Evolutionary conservation across 1,284 basidiomycete genomes (phyloP).

Genomic region (Fomitiporia mediterranea): DNA sequence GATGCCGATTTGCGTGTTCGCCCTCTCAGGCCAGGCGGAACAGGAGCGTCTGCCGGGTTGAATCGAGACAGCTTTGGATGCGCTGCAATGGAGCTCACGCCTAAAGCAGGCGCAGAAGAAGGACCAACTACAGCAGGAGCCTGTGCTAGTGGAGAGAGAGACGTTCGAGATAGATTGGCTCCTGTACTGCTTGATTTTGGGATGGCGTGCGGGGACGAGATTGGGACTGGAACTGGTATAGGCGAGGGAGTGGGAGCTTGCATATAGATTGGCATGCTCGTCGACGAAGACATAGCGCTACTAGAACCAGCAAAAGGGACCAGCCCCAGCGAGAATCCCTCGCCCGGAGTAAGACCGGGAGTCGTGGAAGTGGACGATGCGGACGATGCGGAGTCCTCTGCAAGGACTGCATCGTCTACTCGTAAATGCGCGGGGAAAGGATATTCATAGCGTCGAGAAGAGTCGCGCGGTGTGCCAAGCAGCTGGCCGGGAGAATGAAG

Average conservation of each 20-base stretch:
- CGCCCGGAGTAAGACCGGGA: background rate
- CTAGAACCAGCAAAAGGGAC: background rate
- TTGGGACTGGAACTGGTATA: background rate
- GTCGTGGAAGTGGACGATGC: conserved; percentile 2
- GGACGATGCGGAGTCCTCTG: background rate
- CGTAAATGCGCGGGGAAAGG: conserved; percentile 9
- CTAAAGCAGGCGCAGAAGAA: background rate
- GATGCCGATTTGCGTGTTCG: conserved; percentile 7
- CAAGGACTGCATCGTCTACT: background rate
- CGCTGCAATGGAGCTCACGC: background rate
- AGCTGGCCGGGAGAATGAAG: conserved; percentile 18
- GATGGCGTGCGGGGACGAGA: background rate
- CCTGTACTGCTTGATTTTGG: background rate
- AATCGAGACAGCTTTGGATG: conserved; percentile 17
- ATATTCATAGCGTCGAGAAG: conserved; percentile 18
- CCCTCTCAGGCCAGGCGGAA: conserved; percentile 15
- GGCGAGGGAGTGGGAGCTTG: background rate
- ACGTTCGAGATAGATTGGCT: background rate
- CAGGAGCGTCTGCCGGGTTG: conserved; percentile 12
- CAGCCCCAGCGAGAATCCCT: background rate
- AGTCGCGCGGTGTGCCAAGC: conserved; percentile 17
- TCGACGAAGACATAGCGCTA: background rate
- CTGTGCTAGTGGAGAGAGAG: background rate
- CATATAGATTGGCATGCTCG: background rate
- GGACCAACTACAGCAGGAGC: background rate